Evolutionary conservation across 2,329 filamentous ascomycete genomes (phyloP).

Genomic region (Botrytis cinerea): DNA sequence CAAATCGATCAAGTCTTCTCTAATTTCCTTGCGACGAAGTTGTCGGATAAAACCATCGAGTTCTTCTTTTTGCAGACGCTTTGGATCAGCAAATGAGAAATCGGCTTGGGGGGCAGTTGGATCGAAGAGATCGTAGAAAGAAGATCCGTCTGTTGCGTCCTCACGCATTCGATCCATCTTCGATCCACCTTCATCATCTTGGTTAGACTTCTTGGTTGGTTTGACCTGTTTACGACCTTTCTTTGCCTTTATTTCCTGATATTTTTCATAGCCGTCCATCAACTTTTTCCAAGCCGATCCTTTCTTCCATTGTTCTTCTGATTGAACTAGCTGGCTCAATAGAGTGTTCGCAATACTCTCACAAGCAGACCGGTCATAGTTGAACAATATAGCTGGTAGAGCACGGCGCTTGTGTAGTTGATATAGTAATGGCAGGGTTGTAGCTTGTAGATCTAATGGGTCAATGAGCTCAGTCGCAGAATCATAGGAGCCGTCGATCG

Average conservation of each 20-base stretch:
- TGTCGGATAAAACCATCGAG: conserved; percentile 56
- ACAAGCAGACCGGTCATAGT: conserved; percentile 69
- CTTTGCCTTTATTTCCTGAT: conserved; percentile 51
- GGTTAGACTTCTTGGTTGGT: conserved; percentile 47
- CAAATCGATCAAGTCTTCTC: conserved; percentile 57
- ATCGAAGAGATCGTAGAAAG: conserved; percentile 65
- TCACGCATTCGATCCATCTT: conserved; percentile 61
- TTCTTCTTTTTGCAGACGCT: conserved; percentile 59
- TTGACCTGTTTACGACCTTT: conserved; percentile 48
- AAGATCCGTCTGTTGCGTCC: conserved; percentile 55
- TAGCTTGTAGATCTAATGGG: conserved; percentile 44
- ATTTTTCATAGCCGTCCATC: conserved; percentile 58
- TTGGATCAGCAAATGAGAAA: conserved; percentile 67
- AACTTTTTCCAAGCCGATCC: conserved; percentile 61
- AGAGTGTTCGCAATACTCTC: conserved; percentile 58
- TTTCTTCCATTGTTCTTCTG: conserved; percentile 59
- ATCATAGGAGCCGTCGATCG: conserved; percentile 27
- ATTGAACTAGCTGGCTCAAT: conserved; percentile 53
- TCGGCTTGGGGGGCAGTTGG: conserved; percentile 62
- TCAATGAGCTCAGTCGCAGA: conserved; percentile 33
- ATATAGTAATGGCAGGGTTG: conserved; percentile 58
- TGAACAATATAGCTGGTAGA: conserved; percentile 75
- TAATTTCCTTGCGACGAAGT: conserved; percentile 53
- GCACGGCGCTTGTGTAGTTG: conserved; percentile 64
- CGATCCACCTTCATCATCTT: conserved; percentile 51